Conservation (phyloP, 2,329 filamentous ascomycete species). For the Xylogone sp. region DNA sequence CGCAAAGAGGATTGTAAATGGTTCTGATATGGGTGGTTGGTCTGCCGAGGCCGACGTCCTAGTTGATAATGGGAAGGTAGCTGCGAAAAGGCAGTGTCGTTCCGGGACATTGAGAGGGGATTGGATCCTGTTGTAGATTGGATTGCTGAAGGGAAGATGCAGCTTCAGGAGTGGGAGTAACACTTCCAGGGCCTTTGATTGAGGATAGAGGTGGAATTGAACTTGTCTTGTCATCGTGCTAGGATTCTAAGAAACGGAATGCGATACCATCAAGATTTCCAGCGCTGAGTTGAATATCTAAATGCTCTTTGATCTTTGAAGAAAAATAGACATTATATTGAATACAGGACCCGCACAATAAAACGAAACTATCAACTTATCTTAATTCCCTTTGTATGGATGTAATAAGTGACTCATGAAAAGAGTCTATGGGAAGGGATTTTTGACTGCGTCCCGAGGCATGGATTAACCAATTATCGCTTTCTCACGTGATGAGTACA, state of each 20-base stretch:
- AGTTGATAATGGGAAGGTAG: constrained; percentile 17
- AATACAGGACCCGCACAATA: too few relatives aligned
- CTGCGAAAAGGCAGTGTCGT: constrained; percentile 24
- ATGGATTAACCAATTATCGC: too few relatives aligned
- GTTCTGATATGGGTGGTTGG: constrained; percentile 3
- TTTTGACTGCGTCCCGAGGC: too few relatives aligned
- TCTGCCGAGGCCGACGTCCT: background rate
- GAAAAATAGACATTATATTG: too few relatives aligned
- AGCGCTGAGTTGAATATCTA: too few relatives aligned
- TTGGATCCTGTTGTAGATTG: constrained; percentile 23
- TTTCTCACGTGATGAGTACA: too few relatives aligned
- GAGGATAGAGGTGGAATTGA: constrained; percentile 9
- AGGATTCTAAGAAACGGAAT: background rate
- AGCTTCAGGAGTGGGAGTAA: constrained; percentile 18
- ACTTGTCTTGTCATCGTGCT: background rate
- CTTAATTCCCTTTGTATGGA: background rate
- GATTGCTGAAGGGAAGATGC: constrained; percentile 24
- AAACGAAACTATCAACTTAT: background rate
- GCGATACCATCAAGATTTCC: too few relatives aligned
- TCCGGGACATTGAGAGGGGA: constrained; percentile 23
- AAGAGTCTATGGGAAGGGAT: too few relatives aligned
- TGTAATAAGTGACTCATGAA: background rate
- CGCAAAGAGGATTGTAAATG: constrained; percentile 24
- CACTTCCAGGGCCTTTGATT: constrained; percentile 12
- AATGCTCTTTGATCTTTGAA: too few relatives aligned